phyloP scores from a whole-genome alignment of 495 filamentous ascomycete species.

The Recurvomyces mirabilis region DNA sequence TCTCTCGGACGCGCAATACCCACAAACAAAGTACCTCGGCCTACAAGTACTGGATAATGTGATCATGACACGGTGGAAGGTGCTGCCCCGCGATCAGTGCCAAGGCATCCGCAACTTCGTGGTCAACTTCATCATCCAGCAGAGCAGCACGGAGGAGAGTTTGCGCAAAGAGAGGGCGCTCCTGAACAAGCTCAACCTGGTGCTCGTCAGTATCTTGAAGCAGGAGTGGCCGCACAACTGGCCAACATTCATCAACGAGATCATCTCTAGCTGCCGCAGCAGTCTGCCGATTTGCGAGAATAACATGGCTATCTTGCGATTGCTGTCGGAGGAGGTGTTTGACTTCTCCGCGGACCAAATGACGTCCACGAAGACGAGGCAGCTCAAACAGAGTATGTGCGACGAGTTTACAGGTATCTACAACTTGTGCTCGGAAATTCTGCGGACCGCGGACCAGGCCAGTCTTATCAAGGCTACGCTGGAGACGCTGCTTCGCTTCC shows the following conservation, averaged over 20 bases:
- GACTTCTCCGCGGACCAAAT: constrained; percentile 98
- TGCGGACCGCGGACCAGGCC: constrained; percentile 76
- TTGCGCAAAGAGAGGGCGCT: constrained; percentile 71
- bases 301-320: constrained; percentile 95
- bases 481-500: constrained; percentile 85
- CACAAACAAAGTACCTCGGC: constrained; percentile 94
- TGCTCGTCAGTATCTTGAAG: constrained; percentile 93
- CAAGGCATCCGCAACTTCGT: constrained; percentile 98
- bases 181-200: constrained; percentile 94
- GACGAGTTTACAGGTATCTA: constrained; percentile 96
- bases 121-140: constrained; percentile 92
- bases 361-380: constrained; percentile 91
- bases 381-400: constrained; percentile 95
- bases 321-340: constrained; percentile 96
- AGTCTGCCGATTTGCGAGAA: constrained; percentile 97
- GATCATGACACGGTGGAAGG: constrained; percentile 98
- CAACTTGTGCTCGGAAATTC: constrained; percentile 86
- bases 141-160: constrained; percentile 75
- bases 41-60: constrained; percentile 95
- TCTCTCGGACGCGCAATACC: constrained; percentile 75
- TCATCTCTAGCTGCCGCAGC: constrained; percentile 86
- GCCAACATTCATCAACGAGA: constrained; percentile 99
- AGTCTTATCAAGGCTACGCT: constrained; percentile 87
- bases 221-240: constrained; percentile 99
- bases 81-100: constrained; percentile 87